Conservation (phyloP, 2,329 filamentous ascomycete species). For the Clonostachys rosea region DNA sequence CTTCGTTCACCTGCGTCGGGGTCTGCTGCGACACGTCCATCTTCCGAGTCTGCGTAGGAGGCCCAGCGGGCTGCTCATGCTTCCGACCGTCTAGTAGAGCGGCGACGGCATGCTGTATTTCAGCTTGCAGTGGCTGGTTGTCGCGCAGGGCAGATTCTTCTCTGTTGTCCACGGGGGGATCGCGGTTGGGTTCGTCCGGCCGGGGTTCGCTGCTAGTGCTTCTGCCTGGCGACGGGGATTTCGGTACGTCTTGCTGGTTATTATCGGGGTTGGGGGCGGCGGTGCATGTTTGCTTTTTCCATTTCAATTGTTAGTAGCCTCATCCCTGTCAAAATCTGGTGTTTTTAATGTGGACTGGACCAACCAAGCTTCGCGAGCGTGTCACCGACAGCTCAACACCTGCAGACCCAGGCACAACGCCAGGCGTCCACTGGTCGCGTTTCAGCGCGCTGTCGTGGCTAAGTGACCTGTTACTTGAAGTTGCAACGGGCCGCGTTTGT, state of each 20-base stretch:
- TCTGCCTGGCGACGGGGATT: neutral
- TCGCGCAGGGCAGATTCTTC: too few species aligned
- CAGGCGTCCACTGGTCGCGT: too few species aligned
- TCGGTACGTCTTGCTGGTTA: neutral
- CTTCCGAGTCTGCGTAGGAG: conserved; percentile 12
- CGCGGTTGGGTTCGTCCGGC: neutral
- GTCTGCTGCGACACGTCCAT: conserved; percentile 47
- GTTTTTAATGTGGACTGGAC: neutral
- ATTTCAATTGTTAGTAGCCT: neutral
- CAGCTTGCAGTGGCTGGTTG: conserved; percentile 12
- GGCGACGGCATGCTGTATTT: conserved; percentile 6
- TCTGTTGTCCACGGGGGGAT: neutral
- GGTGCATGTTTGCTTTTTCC: conserved; percentile 4
- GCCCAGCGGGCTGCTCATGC: neutral
- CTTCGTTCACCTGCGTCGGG: conserved; percentile 52
- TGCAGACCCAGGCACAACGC: too few species aligned
- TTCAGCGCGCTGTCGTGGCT: too few species aligned
- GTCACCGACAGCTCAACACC: too few species aligned
- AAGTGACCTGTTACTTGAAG: too few species aligned
- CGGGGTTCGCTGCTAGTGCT: neutral
- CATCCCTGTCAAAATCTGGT: conserved; percentile 1
- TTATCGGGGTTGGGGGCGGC: neutral
- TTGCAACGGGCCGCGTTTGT: too few species aligned
- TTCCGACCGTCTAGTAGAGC: too few species aligned
- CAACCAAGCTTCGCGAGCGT: neutral